Evolutionary conservation across 75 land plant genomes (phyloP), one percentile per base, ranked within the genome.

Genomic region (Isoetes taiwanensis): DNA sequence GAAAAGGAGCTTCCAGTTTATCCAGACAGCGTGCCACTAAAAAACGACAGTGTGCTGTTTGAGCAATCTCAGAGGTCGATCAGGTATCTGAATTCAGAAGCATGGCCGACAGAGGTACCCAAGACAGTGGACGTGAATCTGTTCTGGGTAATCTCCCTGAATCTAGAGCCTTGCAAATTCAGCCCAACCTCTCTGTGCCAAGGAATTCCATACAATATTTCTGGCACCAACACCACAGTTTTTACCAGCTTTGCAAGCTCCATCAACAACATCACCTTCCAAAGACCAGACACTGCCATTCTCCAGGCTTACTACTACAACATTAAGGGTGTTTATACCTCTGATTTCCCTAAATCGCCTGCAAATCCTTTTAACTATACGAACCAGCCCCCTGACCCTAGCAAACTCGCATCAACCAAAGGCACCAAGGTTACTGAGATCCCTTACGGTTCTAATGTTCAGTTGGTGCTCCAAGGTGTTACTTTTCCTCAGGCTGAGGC

Each of bases 281-380:
- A 5, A 19, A 19, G 16, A 6, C 50, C 50, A n/a, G 25, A 19
- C 25, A 46, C 23, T 5, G 16, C 50, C 6, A 19, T 46, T 23
- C 16, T 46, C 25, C 12, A 46, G 19, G 50, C 50, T n/a, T 46
- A 46, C 16, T 46, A 46, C 23, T n/a, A n/a, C 12, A 46, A 46
- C n/a, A n/a, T 46, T 4, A 6, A 19, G 6, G 50, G 50, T 5
- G 16, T 46, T n/a, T 46, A 8, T 23, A 6, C 50, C 50, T 19
- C 50, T 5, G 50, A 46, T n/a, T 46, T 46, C 50, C 50, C 50
- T 6, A 23, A 19, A 5, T 5, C 6, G 19, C 50, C 50, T 6
- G 50, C 4, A 19, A 46, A 46, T 23, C 50, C 50, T 16, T 46
- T 46, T 16, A n/a, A 46, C 50, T 46, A 46, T 23, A 46, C 50